phyloP scores from a whole-genome alignment of 805 yeast species.

The Nakazawaea anatomiae region DNA sequence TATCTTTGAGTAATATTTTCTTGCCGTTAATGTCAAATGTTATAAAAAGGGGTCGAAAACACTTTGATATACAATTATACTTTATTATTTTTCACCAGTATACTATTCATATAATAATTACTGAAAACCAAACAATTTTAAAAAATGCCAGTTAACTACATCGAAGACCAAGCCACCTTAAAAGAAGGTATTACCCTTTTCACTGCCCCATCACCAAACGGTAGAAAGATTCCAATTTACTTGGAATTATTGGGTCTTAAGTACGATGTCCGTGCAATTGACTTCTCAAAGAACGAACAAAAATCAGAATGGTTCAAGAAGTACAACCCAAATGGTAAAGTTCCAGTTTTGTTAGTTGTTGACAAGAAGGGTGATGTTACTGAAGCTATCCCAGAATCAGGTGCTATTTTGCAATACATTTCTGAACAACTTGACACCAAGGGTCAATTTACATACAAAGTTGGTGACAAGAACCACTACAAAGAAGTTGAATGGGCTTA shows the following conservation, averaged over 20 bases:
- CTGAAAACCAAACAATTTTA: background rate
- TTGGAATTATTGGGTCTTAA: slow-evolving; percentile 37
- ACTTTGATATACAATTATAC: background rate
- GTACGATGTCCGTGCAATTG: slow-evolving; percentile 35
- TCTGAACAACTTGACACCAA: slow-evolving; percentile 57
- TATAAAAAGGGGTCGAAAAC: no score
- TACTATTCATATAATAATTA: no score
- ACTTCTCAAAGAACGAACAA: slow-evolving; percentile 35
- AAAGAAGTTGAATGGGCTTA: slow-evolving; percentile 45
- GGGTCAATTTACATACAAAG: slow-evolving; percentile 34
- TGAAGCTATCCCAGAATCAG: slow-evolving; percentile 47
- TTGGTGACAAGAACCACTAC: slow-evolving; percentile 39
- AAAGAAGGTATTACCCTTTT: slow-evolving; percentile 6
- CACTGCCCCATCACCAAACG: slow-evolving; percentile 36
- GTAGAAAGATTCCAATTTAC: slow-evolving; percentile 32
- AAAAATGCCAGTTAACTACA: background rate
- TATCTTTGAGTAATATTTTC: no score
- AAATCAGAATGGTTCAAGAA: slow-evolving; percentile 53
- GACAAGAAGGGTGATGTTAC: slow-evolving; percentile 34
- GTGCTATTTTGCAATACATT: slow-evolving; percentile 53
- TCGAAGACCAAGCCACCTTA: background rate
- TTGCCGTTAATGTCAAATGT: no score
- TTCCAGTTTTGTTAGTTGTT: slow-evolving; percentile 46
- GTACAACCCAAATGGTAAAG: slow-evolving; percentile 57
- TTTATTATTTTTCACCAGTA: background rate